Evolutionary conservation across 768 basidiomycete genomes (phyloP).

Genomic region (Hericium coralloides): DNA sequence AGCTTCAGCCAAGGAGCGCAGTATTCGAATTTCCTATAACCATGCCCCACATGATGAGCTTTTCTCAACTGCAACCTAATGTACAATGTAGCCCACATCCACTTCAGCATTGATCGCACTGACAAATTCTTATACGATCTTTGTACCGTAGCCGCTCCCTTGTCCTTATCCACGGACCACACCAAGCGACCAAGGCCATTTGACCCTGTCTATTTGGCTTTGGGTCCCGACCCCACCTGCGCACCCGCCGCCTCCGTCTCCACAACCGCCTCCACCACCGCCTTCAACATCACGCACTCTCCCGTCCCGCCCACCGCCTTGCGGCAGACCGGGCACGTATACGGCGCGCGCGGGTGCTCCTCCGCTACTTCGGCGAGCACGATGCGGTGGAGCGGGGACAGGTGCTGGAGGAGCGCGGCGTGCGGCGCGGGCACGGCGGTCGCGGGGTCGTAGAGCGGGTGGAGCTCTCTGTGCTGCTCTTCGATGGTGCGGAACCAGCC

Average conservation of each 20-base stretch:
- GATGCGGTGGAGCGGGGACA: constrained; percentile 6
- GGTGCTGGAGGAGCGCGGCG: not conserved
- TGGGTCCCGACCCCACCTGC: constrained; percentile 15
- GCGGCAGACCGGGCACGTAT: constrained; percentile 64
- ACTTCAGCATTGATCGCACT: too few species aligned
- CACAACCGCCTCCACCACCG: constrained; percentile 42
- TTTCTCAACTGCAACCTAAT: too few species aligned
- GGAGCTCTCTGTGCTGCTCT: constrained; percentile 34
- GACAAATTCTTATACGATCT: too few species aligned
- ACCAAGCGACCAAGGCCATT: too few species aligned
- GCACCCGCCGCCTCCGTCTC: constrained; percentile 39
- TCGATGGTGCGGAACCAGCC: constrained; percentile 45
- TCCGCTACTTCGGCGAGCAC: not conserved
- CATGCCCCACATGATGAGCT: too few species aligned
- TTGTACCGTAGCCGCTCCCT: too few species aligned
- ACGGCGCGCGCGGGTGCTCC: constrained; percentile 29
- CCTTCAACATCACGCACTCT: constrained; percentile 55
- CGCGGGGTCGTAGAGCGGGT: constrained; percentile 35
- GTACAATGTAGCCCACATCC: too few species aligned
- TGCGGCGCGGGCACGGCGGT: not conserved
- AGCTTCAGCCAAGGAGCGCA: too few species aligned
- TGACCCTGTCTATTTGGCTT: too few species aligned
- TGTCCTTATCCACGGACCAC: too few species aligned
- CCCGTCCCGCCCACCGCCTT: constrained; percentile 41
- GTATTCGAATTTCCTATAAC: too few species aligned